Evolutionary conservation across 176 grass and related monocot genomes (phyloP).

Genomic region (Hsuehochloa calcarea): DNA sequence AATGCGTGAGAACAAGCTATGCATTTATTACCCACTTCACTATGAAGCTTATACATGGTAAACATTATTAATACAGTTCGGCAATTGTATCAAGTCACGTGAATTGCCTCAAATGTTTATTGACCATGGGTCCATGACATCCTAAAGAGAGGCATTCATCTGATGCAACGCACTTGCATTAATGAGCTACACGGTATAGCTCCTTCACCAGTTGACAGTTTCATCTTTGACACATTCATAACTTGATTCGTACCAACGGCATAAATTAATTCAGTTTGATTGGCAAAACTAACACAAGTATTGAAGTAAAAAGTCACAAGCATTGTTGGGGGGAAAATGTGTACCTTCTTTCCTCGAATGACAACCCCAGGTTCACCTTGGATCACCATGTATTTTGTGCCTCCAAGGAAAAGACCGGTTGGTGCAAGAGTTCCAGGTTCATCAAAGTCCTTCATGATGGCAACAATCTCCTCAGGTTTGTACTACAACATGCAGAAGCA

Average conservation of each 20-base stretch:
- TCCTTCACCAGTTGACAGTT: not conserved
- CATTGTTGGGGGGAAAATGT: not conserved
- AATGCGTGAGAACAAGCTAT: not conserved
- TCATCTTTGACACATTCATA: not conserved
- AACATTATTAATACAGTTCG: not conserved
- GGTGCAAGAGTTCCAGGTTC: constrained; percentile 74
- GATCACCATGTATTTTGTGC: constrained; percentile 91
- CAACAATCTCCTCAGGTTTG: constrained; percentile 57
- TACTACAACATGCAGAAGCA: constrained; percentile 35
- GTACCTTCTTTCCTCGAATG: constrained; percentile 91
- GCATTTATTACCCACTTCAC: not conserved
- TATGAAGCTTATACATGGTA: not conserved
- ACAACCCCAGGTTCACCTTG: constrained; percentile 73
- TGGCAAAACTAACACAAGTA: not conserved
- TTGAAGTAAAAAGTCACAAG: not conserved
- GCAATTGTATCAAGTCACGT: not conserved
- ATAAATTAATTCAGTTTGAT: not conserved
- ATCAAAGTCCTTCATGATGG: constrained; percentile 59
- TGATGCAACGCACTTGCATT: not conserved
- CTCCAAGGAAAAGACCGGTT: constrained; percentile 68
- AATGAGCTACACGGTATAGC: not conserved
- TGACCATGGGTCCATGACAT: not conserved
- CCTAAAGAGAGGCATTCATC: not conserved
- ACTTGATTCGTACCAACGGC: not conserved
- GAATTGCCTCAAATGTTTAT: not conserved